These are phyloP conservation scores for Guadua angustifolia DNA, from an alignment of 176 grass and related monocot genomes.

Conservation along the genomic window DNA sequence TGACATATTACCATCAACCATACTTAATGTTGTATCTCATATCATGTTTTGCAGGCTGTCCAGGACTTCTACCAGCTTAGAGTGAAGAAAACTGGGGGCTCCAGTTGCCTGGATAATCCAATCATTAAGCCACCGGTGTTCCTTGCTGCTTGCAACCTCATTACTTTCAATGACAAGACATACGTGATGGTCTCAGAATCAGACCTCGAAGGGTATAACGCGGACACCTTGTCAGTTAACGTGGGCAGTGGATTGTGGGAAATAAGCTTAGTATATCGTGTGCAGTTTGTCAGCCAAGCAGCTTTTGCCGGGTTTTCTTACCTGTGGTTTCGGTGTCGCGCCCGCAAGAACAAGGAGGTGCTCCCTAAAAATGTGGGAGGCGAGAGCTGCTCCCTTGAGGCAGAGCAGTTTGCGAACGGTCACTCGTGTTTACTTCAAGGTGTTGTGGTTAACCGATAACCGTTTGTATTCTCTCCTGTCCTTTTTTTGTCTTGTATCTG, in stretches of 20 bases:
- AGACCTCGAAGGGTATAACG: constrained; percentile 77
- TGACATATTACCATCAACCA: neutral
- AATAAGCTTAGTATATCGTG: constrained; percentile 74
- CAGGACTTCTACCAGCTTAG: constrained; percentile 68
- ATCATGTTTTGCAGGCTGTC: constrained; percentile 63
- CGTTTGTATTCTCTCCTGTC: constrained; percentile 14
- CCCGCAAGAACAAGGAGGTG: constrained; percentile 36
- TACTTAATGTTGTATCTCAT: neutral
- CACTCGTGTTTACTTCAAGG: constrained; percentile 62
- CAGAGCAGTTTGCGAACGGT: constrained; percentile 47
- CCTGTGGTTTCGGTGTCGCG: constrained; percentile 63
- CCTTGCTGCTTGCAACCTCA: constrained; percentile 47
- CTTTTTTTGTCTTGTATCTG: constrained; percentile 38
- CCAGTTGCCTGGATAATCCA: constrained; percentile 37
- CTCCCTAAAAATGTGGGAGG: constrained; percentile 44
- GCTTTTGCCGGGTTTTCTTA: constrained; percentile 70
- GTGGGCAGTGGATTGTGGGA: constrained; percentile 67
- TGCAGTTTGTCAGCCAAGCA: constrained; percentile 69
- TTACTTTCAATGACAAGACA: constrained; percentile 73
- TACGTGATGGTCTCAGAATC: constrained; percentile 81
- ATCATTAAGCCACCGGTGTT: constrained; percentile 48
- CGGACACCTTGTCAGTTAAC: constrained; percentile 32
- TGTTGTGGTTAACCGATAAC: constrained; percentile 66
- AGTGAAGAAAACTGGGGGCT: constrained; percentile 52
- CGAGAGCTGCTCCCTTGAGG: constrained; percentile 74